Evolutionary conservation across 352 stramenopile genomes (phyloP).

Genomic region (Pythium sp.): DNA sequence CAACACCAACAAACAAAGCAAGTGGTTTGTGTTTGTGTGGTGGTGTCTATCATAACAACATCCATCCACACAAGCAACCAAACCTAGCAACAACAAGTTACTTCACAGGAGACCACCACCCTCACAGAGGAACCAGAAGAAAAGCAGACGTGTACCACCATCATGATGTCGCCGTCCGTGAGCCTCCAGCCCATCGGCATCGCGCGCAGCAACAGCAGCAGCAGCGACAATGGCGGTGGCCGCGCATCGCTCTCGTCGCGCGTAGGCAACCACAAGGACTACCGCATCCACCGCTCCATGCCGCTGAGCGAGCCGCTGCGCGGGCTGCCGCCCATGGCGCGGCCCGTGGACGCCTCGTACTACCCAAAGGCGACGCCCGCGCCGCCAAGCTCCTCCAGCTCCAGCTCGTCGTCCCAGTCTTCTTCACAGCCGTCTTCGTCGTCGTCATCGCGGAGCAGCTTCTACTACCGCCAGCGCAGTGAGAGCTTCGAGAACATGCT

Average conservation of each 20-base stretch:
- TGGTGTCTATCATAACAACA: neutral
- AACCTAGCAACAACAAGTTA: neutral
- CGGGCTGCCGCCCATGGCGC: conserved; percentile 15
- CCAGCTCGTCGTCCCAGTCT: neutral
- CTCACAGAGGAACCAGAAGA: neutral
- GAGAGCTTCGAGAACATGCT: conserved; percentile 21
- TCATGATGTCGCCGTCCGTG: conserved; percentile 6
- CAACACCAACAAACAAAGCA: conserved; percentile 1
- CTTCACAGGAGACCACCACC: conserved; percentile 2
- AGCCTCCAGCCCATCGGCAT: conserved; percentile 11
- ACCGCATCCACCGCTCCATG: conserved; percentile 20
- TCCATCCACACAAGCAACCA: neutral
- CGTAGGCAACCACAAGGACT: conserved; percentile 20
- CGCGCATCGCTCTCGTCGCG: conserved; percentile 16
- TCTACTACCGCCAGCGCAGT: conserved; percentile 22
- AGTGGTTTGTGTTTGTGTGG: neutral
- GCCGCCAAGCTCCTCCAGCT: neutral
- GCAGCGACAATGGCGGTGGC: neutral
- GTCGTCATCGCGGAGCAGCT: conserved; percentile 6
- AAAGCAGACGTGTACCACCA: neutral
- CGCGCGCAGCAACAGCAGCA: conserved; percentile 15
- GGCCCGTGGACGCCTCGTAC: conserved; percentile 19
- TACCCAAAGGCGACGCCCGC: conserved; percentile 9
- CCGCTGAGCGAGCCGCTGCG: conserved; percentile 19
- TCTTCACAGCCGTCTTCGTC: neutral